Evolutionary conservation across 305 asterid genomes (phyloP), one percentile per base, ranked within the genome.

Genomic region (Fraxinus platypoda): DNA sequence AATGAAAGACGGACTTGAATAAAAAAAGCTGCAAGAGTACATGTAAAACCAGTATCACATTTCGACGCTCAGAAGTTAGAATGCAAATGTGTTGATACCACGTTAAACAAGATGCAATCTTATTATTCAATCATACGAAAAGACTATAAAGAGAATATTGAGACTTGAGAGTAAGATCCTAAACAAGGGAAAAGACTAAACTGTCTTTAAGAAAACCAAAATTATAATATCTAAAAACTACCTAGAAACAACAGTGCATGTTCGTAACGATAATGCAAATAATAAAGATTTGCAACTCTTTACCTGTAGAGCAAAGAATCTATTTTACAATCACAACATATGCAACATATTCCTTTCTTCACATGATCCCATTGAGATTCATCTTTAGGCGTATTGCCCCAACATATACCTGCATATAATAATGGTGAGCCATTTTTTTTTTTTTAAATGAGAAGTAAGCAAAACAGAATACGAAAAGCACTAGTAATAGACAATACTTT

Each of bases 241-340:
- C 34, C 33, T 23, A 64, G 25, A 23, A 23, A 25, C 73, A 66
- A 66, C 19, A 23, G n/a, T 3, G 8, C 30, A 12, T 25, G 73
- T 66, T 12, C 19, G 8, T 66, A 66, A 26, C 19, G 12, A 23
- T 15, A 66, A 11, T 66, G 74, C 74, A 66, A 66, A n/a, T 43
- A 13, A 77, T 46, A 62, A 23, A 62, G 25, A 15, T 74, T n/a
- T 23, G 3, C 26, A 52, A 75, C 30, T 11, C 6, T 66, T 12
- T 85, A 94, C 98, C 97, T 91, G 90, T 93, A 93, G 68, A 93
- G 88, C 52, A 94, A 85, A 76, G 97, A 87, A 87, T 93, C 92
- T 2, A 94, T 93, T 62, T 88, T 91, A 87, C 82, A 84, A 7
- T 80, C 85, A 77, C 77, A 77, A 66, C 98, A 94, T 49, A 93